These are phyloP conservation scores for Globisporangium ultimum DNA, from an alignment of 352 stramenopile genomes.

Conservation along the genomic window DNA sequence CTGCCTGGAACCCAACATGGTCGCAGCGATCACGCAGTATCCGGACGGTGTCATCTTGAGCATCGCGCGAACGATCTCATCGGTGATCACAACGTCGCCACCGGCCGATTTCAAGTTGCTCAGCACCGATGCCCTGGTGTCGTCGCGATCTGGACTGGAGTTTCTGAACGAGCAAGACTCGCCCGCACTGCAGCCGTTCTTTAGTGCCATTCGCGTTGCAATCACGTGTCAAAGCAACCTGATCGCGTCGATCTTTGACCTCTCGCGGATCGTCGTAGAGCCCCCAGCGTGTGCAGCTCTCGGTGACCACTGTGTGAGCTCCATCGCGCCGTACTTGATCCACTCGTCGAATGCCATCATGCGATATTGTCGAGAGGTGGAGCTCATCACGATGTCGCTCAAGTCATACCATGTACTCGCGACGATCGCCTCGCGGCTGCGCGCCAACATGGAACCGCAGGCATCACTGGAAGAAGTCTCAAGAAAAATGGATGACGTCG, in stretches of 20 bases:
- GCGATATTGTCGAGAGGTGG: slow-evolving; percentile 75
- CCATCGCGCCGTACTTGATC: slow-evolving; percentile 64
- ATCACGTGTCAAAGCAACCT: slow-evolving; percentile 75
- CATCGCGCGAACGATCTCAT: slow-evolving; percentile 64
- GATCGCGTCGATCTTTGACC: slow-evolving; percentile 67
- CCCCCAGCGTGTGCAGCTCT: slow-evolving; percentile 43
- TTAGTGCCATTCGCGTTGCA: slow-evolving; percentile 72
- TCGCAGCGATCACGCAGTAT: slow-evolving; percentile 67
- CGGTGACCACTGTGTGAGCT: slow-evolving; percentile 53
- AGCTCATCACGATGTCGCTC: slow-evolving; percentile 78
- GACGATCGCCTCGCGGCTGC: slow-evolving; percentile 66
- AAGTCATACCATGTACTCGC: slow-evolving; percentile 84
- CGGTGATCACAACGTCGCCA: slow-evolving; percentile 78
- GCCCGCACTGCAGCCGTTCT: slow-evolving; percentile 74
- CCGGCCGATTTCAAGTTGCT: slow-evolving; percentile 62
- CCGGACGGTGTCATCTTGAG: slow-evolving; percentile 46
- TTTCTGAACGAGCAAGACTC: slow-evolving; percentile 82
- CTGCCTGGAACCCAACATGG: slow-evolving; percentile 60
- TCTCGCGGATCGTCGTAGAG: slow-evolving; percentile 49
- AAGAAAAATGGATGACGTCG: slow-evolving; percentile 73
- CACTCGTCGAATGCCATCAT: slow-evolving; percentile 76
- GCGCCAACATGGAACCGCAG: slow-evolving; percentile 43
- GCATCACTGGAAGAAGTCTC: slow-evolving; percentile 29
- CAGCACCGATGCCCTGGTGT: slow-evolving; percentile 29
- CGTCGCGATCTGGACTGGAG: slow-evolving; percentile 66